Evolutionary conservation across 2,329 filamentous ascomycete genomes (phyloP).

Genomic region (Fusarium nisikadoi): DNA sequence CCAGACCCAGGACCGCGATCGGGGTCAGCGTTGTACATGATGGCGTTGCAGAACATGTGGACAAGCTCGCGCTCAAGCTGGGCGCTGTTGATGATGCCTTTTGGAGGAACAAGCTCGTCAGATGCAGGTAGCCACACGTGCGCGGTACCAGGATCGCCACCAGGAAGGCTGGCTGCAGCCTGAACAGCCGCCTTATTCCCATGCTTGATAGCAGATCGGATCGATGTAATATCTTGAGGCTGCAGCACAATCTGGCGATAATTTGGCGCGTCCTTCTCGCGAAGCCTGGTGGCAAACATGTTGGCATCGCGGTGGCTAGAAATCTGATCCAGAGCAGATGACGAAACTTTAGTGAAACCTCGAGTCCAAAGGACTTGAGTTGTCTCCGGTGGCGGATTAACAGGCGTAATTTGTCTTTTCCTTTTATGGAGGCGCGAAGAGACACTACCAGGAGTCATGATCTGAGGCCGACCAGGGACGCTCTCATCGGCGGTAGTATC

Average conservation of each 20-base stretch:
- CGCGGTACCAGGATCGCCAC: conserved; percentile 65
- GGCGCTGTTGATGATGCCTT: conserved; percentile 89
- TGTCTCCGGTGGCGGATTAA: conserved; percentile 63
- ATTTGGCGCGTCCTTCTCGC: conserved; percentile 78
- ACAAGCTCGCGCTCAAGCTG: conserved; percentile 94
- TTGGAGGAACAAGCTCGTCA: conserved; percentile 83
- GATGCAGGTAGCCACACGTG: conserved; percentile 74
- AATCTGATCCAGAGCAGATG: conserved; percentile 79
- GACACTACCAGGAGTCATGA: conserved; percentile 52
- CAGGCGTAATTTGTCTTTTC: conserved; percentile 65
- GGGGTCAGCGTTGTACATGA: conserved; percentile 96
- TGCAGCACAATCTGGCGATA: conserved; percentile 79
- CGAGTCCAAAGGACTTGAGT: conserved; percentile 80
- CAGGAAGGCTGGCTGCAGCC: conserved; percentile 69
- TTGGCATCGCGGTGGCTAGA: conserved; percentile 81
- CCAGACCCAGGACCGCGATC: conserved; percentile 74
- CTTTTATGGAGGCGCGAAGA: conserved; percentile 61
- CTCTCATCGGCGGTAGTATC: conserved; percentile 68
- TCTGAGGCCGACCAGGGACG: conserved; percentile 52
- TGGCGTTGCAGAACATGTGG: conserved; percentile 96
- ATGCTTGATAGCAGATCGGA: conserved; percentile 78
- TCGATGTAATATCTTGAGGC: conserved; percentile 81
- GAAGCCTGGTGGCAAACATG: conserved; percentile 80
- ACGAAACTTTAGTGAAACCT: conserved; percentile 78
- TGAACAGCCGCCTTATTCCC: conserved; percentile 73